A percentile compares a stretch with the other conserved stretches of the same genome.
These are phyloP conservation scores for Prunus yedoensis DNA, from an alignment of 331 rosid species.

Conservation along the genomic window DNA sequence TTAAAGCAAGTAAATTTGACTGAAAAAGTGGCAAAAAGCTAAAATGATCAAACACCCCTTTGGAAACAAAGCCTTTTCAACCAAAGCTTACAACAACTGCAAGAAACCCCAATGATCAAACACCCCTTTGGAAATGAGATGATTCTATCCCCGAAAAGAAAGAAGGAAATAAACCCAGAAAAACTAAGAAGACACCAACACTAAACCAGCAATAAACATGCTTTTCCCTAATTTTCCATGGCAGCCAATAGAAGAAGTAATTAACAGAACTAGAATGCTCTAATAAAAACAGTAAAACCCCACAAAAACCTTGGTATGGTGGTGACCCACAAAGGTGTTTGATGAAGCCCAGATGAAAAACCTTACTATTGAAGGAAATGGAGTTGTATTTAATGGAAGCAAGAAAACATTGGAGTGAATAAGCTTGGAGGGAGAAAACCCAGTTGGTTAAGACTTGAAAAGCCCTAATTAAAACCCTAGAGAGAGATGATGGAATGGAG, in stretches of 20 bases:
- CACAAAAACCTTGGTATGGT: constrained; percentile 1
- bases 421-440: background rate
- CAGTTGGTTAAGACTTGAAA: constrained; percentile 15
- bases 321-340: background rate
- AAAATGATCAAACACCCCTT: constrained; percentile 26
- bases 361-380: background rate
- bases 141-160: background rate
- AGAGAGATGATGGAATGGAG: background rate
- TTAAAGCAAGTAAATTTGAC: constrained; percentile 30
- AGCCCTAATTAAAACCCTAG: constrained; percentile 30
- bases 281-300: background rate
- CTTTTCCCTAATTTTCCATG: background rate
- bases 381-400: background rate
- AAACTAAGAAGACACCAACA: background rate
- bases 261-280: too few species aligned
- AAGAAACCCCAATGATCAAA: too few species aligned
- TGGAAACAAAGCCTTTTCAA: constrained; percentile 21
- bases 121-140: background rate
- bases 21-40: constrained; percentile 35
- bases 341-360: constrained; percentile 8
- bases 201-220: background rate
- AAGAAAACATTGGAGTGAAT: background rate
- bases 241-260: background rate
- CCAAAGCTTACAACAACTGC: constrained; percentile 12
- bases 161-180: background rate